phyloP scores from a whole-genome alignment of 2,329 filamentous ascomycete species.

The Biscogniauxia sp. region DNA sequence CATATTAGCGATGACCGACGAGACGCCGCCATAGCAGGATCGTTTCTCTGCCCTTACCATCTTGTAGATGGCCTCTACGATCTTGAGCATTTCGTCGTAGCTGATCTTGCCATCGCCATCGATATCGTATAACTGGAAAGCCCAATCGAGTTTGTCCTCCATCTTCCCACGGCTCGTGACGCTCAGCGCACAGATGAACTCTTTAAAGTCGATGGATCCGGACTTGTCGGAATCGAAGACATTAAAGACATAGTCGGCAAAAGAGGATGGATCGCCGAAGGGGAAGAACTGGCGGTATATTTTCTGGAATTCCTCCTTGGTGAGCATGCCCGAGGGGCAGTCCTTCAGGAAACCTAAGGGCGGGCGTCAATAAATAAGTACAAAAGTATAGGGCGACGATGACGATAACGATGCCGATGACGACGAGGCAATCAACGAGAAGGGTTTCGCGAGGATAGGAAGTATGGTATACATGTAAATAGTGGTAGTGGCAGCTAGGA shows the following conservation, averaged over 20 bases:
- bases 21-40: background rate
- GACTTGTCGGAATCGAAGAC: constrained; percentile 98
- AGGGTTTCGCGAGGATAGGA: background rate
- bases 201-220: constrained; percentile 97
- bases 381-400: background rate
- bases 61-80: constrained; percentile 99
- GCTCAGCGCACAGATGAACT: constrained; percentile 97
- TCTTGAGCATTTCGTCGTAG: constrained; percentile 98
- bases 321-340: constrained; percentile 93
- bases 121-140: constrained; percentile 98
- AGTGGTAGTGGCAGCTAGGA: background rate
- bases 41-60: constrained; percentile 63
- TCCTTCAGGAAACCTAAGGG: constrained; percentile 89
- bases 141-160: constrained; percentile 99
- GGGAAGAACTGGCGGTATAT: constrained; percentile 99
- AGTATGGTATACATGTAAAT: background rate
- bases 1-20: constrained; percentile 7
- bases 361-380: constrained; percentile 1
- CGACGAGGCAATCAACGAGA: background rate
- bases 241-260: constrained; percentile 98
- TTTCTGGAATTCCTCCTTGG: constrained; percentile 98
- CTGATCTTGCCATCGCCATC: constrained; percentile 98
- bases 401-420: background rate
- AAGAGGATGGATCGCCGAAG: constrained; percentile 94
- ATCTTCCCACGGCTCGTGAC: constrained; percentile 97